Percentiles rank a stretch among this genome's conserved stretches.
Evolutionary conservation across 2,329 filamentous ascomycete genomes (phyloP).

Genomic region (Aspergillus floridensis): DNA sequence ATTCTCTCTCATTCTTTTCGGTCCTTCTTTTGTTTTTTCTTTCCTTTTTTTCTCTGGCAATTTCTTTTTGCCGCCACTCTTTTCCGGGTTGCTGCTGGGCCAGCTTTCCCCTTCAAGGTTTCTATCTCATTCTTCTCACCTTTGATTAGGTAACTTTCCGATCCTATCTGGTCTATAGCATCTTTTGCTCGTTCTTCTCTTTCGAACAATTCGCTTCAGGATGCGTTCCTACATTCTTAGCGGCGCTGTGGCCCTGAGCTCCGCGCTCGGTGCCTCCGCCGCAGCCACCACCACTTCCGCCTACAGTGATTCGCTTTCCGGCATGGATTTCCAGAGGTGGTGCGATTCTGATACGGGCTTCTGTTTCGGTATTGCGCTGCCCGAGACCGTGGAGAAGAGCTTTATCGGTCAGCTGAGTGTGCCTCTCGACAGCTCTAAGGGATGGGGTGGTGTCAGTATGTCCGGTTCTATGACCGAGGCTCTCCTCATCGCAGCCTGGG

Average conservation of each 20-base stretch:
- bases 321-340: slow-evolving; percentile 21
- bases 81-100: slow-evolving; percentile 17
- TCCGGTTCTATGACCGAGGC: slow-evolving; percentile 13
- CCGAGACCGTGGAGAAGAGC: slow-evolving; percentile 13
- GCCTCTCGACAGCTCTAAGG: slow-evolving; percentile 14
- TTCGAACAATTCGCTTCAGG: slow-evolving; percentile 6
- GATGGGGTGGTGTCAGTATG: slow-evolving; percentile 22
- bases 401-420: slow-evolving; percentile 19
- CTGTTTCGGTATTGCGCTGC: slow-evolving; percentile 20
- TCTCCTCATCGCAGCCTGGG: slow-evolving; percentile 19
- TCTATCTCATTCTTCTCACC: slow-evolving; percentile 12
- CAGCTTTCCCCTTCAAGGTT: slow-evolving; percentile 10
- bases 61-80: slow-evolving; percentile 11
- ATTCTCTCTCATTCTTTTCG: slow-evolving; percentile 6
- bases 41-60: neutral
- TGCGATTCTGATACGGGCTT: slow-evolving; percentile 16
- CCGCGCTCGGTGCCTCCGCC: slow-evolving; percentile 12
- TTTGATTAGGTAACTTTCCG: neutral
- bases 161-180: neutral
- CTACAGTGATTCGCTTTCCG: slow-evolving; percentile 16
- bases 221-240: slow-evolving; percentile 15
- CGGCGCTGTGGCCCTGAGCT: slow-evolving; percentile 15
- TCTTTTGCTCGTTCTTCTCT: slow-evolving; percentile 4
- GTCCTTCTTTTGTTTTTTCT: slow-evolving; percentile 9
- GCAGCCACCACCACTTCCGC: slow-evolving; percentile 15